Evolutionary conservation across 2,329 filamentous ascomycete species (phyloP), one percentile per base, ranked within the genome.

Genomic region (Fusarium robinianum): DNA sequence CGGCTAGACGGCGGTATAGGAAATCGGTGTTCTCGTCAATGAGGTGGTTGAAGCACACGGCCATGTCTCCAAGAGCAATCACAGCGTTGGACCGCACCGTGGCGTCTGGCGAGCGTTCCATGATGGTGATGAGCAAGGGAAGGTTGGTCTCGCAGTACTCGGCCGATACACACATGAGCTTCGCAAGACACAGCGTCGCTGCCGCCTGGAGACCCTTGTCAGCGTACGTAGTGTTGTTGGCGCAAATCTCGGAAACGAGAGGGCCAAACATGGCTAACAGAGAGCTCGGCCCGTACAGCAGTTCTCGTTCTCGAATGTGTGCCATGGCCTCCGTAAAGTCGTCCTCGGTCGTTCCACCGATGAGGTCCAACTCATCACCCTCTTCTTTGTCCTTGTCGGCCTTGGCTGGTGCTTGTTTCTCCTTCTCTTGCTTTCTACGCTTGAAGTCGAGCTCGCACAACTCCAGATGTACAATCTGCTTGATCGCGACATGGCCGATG

Each of bases 11-110:
- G 14, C 94, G 85, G 70, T 99, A 99, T 27, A 99, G 71, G 74
- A 97, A 99, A 66, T 99, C 94, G 0, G 94, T 99, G 69, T 99
- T 97, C 71, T 99, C 95, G 64, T 99, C 95, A 58, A 99, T 96
- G 35, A 99, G 81, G 64, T 99, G 94, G 65, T 99, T 99, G 79
- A 99, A 99, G 78, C 91, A 96, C 15, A 99, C 94, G 0, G 95
- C 95, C 94, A 99, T 99, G 65, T 99, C 94, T 25, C 94, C 94
- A 0, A 99, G 82, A 0, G 94, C 92, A 58, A 99, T 95, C 12
- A 99, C 95, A 8, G 95, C 89, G 64, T 99, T 99, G 60, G 89
- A 95, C 37, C 94, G 85, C 25, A 95, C 92, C 12, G 91, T 95
- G 2, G 95, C 87, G 61, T 96, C 90, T 21, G 89, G 82, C 2